Evolutionary conservation across 805 yeast species (phyloP).

Genomic region (Sugiyamaella chiloensis): DNA sequence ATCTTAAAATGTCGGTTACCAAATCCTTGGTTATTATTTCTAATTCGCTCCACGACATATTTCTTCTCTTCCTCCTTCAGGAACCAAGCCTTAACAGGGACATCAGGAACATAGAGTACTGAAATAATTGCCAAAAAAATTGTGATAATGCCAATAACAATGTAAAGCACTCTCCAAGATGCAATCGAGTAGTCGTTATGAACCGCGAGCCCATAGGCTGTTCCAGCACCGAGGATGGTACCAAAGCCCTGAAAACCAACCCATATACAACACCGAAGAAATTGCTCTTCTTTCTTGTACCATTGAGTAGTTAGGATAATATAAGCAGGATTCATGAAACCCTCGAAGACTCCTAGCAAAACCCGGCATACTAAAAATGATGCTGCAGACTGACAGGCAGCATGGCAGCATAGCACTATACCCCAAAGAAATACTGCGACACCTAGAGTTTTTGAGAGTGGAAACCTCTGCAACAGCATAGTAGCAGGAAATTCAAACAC

Average conservation of each 20-base stretch:
- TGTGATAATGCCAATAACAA: conserved; percentile 56
- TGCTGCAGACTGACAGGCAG: conserved; percentile 41
- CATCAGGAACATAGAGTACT: conserved; percentile 45
- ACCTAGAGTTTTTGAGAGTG: conserved; percentile 51
- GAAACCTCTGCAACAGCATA: conserved; percentile 50
- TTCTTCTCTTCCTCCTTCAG: conserved; percentile 44
- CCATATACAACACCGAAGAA: conserved; percentile 43
- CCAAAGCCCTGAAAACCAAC: conserved; percentile 45
- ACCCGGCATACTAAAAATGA: conserved; percentile 48
- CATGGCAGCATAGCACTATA: conserved; percentile 47
- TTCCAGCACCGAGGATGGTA: conserved; percentile 43
- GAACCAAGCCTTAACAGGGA: conserved; percentile 49
- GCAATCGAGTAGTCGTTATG: conserved; percentile 31
- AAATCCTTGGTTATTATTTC: conserved; percentile 54
- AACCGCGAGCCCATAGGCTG: conserved; percentile 45
- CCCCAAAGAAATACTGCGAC: conserved; percentile 60
- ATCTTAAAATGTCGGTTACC: conserved; percentile 53
- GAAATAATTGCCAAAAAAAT: conserved; percentile 35
- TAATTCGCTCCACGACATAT: conserved; percentile 51
- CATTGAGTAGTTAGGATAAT: conserved; percentile 55
- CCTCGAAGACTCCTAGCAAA: conserved; percentile 51
- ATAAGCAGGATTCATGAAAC: conserved; percentile 55
- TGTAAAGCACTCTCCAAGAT: conserved; percentile 54
- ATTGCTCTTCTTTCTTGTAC: conserved; percentile 49
- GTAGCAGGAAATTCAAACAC: conserved; percentile 52